phyloP scores from a whole-genome alignment of 129 eudicot species.

The Helichrysum umbraculigerum region DNA sequence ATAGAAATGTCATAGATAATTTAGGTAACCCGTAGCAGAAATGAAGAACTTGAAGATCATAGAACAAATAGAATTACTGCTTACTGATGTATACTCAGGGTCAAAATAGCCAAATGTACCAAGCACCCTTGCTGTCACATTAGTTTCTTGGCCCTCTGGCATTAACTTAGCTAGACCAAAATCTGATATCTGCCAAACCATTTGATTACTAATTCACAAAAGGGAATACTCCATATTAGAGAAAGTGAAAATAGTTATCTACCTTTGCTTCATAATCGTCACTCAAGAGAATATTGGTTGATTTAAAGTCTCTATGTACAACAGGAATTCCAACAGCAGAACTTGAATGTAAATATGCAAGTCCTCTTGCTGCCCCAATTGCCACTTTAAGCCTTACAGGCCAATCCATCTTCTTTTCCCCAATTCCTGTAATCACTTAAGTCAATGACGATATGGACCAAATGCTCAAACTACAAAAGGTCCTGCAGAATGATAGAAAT shows the following conservation, averaged over 20 bases:
- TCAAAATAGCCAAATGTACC: slow-evolving; percentile 98
- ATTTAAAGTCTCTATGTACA: slow-evolving; percentile 95
- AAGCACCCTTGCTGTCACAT: slow-evolving; percentile 82
- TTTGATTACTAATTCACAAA: neutral
- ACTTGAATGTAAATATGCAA: slow-evolving; percentile 93
- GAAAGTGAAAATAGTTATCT: slow-evolving; percentile 3
- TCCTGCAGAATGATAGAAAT: no score
- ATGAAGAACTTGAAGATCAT: slow-evolving; percentile 7
- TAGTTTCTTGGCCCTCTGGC: slow-evolving; percentile 95
- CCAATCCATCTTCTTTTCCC: slow-evolving; percentile 94
- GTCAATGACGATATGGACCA: neutral
- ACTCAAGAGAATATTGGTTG: slow-evolving; percentile 82
- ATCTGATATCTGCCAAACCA: slow-evolving; percentile 72
- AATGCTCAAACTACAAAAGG: neutral
- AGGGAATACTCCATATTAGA: neutral
- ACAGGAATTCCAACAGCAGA: slow-evolving; percentile 95
- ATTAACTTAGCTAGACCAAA: slow-evolving; percentile 94
- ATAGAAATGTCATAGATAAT: neutral
- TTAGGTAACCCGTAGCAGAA: neutral
- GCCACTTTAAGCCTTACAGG: slow-evolving; percentile 86
- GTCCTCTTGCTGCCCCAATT: slow-evolving; percentile 96
- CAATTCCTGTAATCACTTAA: slow-evolving; percentile 52
- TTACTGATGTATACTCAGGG: slow-evolving; percentile 95
- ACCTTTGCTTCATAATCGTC: slow-evolving; percentile 92
- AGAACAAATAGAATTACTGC: slow-evolving; percentile 25